Percentiles rank a stretch among this genome's conserved stretches.
Evolutionary conservation across 345 rosid genomes (phyloP).

Genomic region (Corchorus olitorius): DNA sequence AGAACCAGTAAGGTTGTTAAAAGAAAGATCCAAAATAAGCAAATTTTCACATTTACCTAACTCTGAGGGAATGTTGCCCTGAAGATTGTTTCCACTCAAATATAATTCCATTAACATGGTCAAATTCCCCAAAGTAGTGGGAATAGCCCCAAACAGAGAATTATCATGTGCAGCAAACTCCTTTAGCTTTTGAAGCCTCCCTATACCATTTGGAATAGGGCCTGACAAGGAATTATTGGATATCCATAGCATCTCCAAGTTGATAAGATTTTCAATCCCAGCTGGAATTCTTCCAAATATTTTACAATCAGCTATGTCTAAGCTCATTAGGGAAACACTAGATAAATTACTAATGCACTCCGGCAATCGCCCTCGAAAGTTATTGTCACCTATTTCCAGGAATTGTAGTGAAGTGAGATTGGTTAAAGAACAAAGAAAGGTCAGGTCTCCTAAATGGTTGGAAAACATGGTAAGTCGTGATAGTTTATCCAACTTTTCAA

Average conservation of each 20-base stretch:
- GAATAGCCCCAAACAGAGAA: constrained; percentile 18
- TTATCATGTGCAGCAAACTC: fast-evolving
- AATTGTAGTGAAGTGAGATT: constrained; percentile 12
- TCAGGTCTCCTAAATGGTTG: constrained; percentile 25
- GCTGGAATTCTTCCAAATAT: constrained; percentile 4
- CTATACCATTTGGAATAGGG: neutral
- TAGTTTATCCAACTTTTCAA: neutral
- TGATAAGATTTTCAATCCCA: neutral
- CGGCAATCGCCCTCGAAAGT: constrained; percentile 26
- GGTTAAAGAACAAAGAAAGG: constrained; percentile 19
- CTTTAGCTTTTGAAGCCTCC: constrained; percentile 18
- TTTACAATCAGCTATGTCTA: too few relatives aligned
- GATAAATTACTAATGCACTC: constrained; percentile 25
- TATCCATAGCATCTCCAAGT: neutral
- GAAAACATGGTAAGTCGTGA: fast-evolving
- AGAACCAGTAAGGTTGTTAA: constrained; percentile 16
- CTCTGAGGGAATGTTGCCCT: neutral
- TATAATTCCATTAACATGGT: neutral
- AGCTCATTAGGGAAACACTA: neutral
- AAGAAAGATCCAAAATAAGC: fast-evolving
- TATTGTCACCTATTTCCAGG: neutral
- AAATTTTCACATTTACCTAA: neutral
- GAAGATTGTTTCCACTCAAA: neutral
- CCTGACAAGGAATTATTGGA: neutral
- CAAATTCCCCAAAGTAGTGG: constrained; percentile 1